These are phyloP conservation scores for Colletotrichum graminicola DNA, from an alignment of 2,329 filamentous ascomycete species.

Conservation along the genomic window DNA sequence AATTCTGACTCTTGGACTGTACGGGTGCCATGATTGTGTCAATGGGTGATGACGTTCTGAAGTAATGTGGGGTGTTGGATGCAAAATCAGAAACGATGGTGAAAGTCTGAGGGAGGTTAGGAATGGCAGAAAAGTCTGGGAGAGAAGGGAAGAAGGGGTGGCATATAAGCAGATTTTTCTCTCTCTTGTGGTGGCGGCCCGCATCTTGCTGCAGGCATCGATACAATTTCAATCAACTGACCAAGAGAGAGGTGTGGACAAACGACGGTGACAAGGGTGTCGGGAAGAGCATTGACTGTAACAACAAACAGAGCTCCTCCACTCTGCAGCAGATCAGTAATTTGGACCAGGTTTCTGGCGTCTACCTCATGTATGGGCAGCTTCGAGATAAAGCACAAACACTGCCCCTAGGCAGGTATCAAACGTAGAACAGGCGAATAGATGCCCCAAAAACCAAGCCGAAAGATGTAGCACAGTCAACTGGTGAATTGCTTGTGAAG, in stretches of 20 bases:
- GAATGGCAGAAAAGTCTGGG: background rate
- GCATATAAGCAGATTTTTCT: background rate
- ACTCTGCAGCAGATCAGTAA: background rate
- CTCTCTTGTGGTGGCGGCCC: background rate
- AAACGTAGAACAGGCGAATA: background rate
- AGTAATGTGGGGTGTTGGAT: background rate
- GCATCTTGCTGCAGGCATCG: background rate
- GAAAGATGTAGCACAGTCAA: background rate
- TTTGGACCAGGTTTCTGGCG: background rate
- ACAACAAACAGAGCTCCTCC: background rate
- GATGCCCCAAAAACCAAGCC: background rate
- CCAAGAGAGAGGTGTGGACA: background rate
- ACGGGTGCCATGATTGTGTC: constrained; percentile 12
- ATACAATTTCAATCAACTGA: background rate
- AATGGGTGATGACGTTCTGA: background rate
- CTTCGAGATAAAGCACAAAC: background rate
- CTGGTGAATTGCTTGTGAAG: background rate
- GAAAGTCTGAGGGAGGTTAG: background rate
- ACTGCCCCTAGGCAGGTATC: too few species aligned
- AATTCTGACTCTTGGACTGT: constrained; percentile 7
- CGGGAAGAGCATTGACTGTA: background rate
- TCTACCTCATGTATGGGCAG: background rate
- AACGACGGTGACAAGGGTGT: background rate
- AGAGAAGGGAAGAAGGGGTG: too few species aligned
- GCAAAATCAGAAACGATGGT: background rate